Evolutionary conservation across 2,329 filamentous ascomycete genomes (phyloP).

Genomic region (Fusarium nematophilum): DNA sequence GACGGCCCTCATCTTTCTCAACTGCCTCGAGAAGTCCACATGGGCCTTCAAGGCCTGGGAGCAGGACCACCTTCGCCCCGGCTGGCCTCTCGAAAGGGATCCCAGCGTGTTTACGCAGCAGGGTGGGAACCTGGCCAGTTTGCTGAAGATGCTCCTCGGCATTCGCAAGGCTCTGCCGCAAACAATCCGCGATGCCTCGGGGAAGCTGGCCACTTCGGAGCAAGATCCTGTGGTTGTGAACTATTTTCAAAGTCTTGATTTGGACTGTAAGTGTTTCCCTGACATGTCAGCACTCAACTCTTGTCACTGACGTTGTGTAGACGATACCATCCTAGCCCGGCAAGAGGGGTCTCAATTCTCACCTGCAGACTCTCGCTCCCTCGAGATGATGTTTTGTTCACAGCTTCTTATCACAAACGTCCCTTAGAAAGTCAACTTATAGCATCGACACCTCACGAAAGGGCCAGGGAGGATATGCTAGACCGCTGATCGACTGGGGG

Average conservation of each 20-base stretch:
- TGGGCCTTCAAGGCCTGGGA: conserved; percentile 78
- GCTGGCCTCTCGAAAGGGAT: conserved; percentile 70
- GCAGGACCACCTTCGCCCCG: conserved; percentile 67
- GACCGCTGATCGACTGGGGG: background rate
- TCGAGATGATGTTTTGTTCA: conserved; percentile 63
- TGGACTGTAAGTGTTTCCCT: conserved; percentile 63
- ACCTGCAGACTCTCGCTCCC: conserved; percentile 60
- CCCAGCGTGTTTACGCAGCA: conserved; percentile 69
- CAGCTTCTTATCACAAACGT: conserved; percentile 57
- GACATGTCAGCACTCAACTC: background rate
- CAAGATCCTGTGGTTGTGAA: conserved; percentile 57
- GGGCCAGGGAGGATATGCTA: background rate
- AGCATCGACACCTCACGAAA: too few relatives aligned
- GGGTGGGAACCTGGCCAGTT: conserved; percentile 67
- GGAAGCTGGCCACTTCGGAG: conserved; percentile 61
- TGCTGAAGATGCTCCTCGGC: conserved; percentile 70
- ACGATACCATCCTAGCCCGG: conserved; percentile 53
- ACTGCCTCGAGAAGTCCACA: conserved; percentile 74
- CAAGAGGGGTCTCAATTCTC: conserved; percentile 65
- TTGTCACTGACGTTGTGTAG: conserved; percentile 29
- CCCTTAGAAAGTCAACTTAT: conserved; percentile 14
- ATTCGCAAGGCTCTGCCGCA: conserved; percentile 70
- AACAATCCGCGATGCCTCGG: conserved; percentile 59
- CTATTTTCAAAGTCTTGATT: conserved; percentile 67
- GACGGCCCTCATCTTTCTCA: conserved; percentile 70